These are phyloP conservation scores for Aspergillus ellipticus DNA, from an alignment of 495 filamentous ascomycete species.

Conservation along the genomic window DNA sequence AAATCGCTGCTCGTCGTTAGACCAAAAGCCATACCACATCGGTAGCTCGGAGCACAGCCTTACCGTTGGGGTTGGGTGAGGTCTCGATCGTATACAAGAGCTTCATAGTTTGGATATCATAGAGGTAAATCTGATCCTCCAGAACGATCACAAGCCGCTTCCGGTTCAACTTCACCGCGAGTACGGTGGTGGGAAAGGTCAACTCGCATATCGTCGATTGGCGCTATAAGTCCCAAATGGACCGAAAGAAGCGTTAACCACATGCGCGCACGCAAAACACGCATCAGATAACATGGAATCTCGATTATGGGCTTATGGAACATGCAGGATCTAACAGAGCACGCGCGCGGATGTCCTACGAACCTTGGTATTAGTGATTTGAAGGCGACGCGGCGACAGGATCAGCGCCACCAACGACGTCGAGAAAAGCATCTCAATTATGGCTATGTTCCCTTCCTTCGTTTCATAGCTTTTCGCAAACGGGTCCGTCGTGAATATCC, in stretches of 20 bases:
- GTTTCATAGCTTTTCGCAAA: constrained; percentile 91
- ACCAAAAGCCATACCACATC: constrained; percentile 6
- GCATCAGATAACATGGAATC: not conserved
- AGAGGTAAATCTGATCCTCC: constrained; percentile 94
- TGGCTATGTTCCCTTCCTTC: constrained; percentile 86
- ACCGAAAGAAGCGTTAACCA: constrained; percentile 9
- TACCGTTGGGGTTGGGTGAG: constrained; percentile 84
- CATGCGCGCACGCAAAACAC: not conserved
- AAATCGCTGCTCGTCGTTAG: constrained; percentile 61
- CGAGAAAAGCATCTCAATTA: constrained; percentile 98
- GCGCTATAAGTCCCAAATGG: constrained; percentile 50
- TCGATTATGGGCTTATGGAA: not conserved
- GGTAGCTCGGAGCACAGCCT: constrained; percentile 4
- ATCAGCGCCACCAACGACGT: constrained; percentile 96
- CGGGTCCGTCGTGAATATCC: constrained; percentile 92
- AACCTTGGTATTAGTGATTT: constrained; percentile 97
- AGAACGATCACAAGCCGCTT: constrained; percentile 90
- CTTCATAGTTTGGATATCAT: constrained; percentile 98
- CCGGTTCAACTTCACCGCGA: constrained; percentile 88
- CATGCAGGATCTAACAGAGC: not conserved
- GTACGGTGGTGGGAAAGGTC: constrained; percentile 89
- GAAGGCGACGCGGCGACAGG: constrained; percentile 79
- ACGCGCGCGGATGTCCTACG: constrained; percentile 22
- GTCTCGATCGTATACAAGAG: constrained; percentile 86
- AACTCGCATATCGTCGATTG: constrained; percentile 97